phyloP scores from a whole-genome alignment of 768 basidiomycete genomes.

The Serendipita sp. region DNA sequence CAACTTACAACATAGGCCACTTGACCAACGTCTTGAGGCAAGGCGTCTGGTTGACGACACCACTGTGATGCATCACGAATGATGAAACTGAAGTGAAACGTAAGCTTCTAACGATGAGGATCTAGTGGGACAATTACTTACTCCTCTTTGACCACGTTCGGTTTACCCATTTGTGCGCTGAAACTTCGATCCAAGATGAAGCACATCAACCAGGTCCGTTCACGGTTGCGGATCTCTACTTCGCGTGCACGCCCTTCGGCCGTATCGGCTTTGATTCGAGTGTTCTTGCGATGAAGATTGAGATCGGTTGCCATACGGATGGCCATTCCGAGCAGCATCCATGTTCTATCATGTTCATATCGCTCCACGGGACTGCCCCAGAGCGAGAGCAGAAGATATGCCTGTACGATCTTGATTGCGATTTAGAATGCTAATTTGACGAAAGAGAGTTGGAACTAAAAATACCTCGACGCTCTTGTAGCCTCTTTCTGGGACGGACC shows the following conservation, averaged over 20 bases:
- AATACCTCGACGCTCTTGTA: constrained; percentile 68
- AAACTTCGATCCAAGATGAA: constrained; percentile 76
- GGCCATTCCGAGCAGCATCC: constrained; percentile 76
- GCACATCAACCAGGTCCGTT: constrained; percentile 85
- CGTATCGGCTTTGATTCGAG: constrained; percentile 39
- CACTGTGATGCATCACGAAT: constrained; percentile 70
- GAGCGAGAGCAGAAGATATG: constrained; percentile 71
- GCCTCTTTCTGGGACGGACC: constrained; percentile 66
- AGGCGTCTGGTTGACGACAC: constrained; percentile 49
- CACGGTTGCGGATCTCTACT: constrained; percentile 79
- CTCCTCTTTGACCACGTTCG: constrained; percentile 86
- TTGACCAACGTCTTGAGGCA: constrained; percentile 48
- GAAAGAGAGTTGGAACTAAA: not conserved
- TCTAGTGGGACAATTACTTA: constrained; percentile 24
- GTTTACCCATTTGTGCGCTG: constrained; percentile 95
- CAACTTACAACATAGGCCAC: constrained; percentile 57
- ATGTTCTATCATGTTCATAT: constrained; percentile 92
- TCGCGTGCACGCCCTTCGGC: constrained; percentile 69
- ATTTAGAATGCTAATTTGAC: constrained; percentile 11
- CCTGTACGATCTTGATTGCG: constrained; percentile 54
- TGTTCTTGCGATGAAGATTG: constrained; percentile 82
- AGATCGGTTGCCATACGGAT: constrained; percentile 90
- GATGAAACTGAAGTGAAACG: constrained; percentile 42
- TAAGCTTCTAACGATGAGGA: not conserved
- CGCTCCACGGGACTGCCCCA: constrained; percentile 93